These are phyloP conservation scores for Quercus engelmannii DNA, from an alignment of 306 rosid genomes.

Conservation along the genomic window DNA sequence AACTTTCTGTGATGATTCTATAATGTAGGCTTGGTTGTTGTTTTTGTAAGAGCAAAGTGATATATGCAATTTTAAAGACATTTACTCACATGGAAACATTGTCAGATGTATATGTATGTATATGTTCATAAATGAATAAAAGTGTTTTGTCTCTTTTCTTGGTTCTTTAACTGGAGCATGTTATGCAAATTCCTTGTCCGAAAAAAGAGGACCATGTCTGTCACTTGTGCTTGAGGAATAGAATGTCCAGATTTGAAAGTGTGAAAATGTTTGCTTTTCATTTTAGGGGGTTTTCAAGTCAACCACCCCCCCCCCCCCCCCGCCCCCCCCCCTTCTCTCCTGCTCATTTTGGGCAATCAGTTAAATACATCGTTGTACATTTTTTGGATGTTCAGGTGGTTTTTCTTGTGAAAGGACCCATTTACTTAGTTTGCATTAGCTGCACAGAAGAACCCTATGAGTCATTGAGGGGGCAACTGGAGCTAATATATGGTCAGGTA, in stretches of 20 bases:
- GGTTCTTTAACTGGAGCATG: not conserved
- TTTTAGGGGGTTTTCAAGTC: not conserved
- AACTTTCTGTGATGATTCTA: not conserved
- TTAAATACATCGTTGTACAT: constrained; percentile 11
- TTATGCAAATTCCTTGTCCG: constrained; percentile 1
- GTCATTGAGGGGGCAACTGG: constrained; percentile 79
- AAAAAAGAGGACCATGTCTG: not conserved
- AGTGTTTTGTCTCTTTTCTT: not conserved
- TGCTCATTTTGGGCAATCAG: not conserved
- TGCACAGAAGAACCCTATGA: constrained; percentile 94
- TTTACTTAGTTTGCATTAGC: constrained; percentile 92
- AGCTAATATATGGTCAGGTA: constrained; percentile 92
- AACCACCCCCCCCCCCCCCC: no score
- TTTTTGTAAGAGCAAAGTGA: not conserved
- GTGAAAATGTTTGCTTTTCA: not conserved
- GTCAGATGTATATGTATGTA: not conserved
- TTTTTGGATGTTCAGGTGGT: constrained; percentile 54
- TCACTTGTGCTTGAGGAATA: not conserved
- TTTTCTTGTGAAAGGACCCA: constrained; percentile 95
- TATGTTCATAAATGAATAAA: not conserved
- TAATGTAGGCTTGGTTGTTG: not conserved
- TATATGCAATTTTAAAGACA: not conserved
- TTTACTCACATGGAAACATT: not conserved
- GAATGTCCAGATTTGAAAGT: not conserved
- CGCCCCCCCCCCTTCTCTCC: no score